Percentiles rank a stretch among this genome's conserved stretches.
Conservation (phyloP, 768 basidiomycete species). For the Candolleomyces eurysporus region DNA sequence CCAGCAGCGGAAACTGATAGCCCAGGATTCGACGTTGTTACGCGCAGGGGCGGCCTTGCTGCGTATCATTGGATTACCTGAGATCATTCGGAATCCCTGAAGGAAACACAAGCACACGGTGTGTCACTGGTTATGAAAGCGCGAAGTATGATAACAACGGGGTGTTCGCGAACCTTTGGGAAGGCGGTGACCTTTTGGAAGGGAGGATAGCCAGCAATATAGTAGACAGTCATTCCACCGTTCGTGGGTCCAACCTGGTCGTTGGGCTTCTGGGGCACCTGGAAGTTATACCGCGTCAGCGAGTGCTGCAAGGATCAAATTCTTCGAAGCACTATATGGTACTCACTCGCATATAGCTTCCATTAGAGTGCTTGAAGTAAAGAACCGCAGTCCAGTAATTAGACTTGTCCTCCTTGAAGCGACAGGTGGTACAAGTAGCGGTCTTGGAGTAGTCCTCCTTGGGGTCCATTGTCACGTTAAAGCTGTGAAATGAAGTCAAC, state of each 20-base stretch:
- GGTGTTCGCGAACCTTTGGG: background rate
- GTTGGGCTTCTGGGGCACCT: background rate
- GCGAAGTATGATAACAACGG: background rate
- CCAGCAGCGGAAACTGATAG: constrained; percentile 3
- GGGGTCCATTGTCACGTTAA: constrained; percentile 1
- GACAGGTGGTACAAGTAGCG: background rate
- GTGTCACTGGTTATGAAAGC: background rate
- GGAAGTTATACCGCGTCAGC: background rate
- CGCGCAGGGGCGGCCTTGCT: background rate
- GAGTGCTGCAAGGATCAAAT: background rate
- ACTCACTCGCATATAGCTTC: background rate
- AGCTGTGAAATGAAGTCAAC: background rate
- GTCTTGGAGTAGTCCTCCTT: background rate
- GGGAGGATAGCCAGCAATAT: background rate
- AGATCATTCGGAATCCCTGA: constrained; percentile 6
- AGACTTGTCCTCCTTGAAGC: constrained; percentile 3
- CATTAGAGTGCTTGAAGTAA: constrained; percentile 2
- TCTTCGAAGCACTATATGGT: background rate
- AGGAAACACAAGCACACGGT: background rate
- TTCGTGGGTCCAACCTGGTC: background rate
- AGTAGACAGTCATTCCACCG: background rate
- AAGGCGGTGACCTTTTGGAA: constrained; percentile 1
- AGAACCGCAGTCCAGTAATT: constrained; percentile 2
- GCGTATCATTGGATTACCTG: background rate
- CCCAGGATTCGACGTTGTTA: background rate